A percentile compares a stretch with the other conserved stretches of the same genome.
These are phyloP conservation scores for Alternaria postmessia DNA, from an alignment of 2,329 filamentous ascomycete species.

Conservation along the genomic window DNA sequence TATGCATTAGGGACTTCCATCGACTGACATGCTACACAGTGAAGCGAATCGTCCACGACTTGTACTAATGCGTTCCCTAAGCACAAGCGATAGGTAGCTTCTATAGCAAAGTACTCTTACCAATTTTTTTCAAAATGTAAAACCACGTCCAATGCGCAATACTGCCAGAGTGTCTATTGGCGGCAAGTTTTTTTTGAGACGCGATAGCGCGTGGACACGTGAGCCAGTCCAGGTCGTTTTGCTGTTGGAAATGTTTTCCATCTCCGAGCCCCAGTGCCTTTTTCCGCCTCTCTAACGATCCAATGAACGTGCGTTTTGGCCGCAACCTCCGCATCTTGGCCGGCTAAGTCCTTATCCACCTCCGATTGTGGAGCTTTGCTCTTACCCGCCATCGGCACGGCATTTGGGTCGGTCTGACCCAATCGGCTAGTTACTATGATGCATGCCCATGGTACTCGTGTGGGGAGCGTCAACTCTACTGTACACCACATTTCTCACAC, in stretches of 20 bases:
- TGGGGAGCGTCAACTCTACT: constrained; percentile 42
- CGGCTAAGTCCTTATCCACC: constrained; percentile 42
- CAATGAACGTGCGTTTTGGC: constrained; percentile 23
- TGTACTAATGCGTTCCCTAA: constrained; percentile 30
- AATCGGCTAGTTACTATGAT: constrained; percentile 34
- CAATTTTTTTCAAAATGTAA: neutral
- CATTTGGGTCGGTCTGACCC: constrained; percentile 41
- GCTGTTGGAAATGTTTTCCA: constrained; percentile 34
- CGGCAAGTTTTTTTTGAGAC: neutral
- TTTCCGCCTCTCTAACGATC: constrained; percentile 13
- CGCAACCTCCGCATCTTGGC: constrained; percentile 23
- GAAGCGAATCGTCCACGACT: constrained; percentile 43
- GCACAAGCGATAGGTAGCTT: neutral
- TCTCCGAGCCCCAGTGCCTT: constrained; percentile 13
- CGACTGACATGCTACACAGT: constrained; percentile 30
- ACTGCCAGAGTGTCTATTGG: no score
- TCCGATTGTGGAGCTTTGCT: constrained; percentile 34
- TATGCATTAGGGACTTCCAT: no score
- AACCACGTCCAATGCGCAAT: neutral
- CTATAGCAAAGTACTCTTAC: neutral
- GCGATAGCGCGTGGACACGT: constrained; percentile 13
- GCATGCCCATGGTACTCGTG: constrained; percentile 35
- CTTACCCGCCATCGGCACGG: constrained; percentile 44
- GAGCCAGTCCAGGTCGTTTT: neutral
- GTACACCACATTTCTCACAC: constrained; percentile 12